Conservation (phyloP, 225 moss, liverwort and hornwort genomes). For the Pseudisothecium myosuroides region DNA sequence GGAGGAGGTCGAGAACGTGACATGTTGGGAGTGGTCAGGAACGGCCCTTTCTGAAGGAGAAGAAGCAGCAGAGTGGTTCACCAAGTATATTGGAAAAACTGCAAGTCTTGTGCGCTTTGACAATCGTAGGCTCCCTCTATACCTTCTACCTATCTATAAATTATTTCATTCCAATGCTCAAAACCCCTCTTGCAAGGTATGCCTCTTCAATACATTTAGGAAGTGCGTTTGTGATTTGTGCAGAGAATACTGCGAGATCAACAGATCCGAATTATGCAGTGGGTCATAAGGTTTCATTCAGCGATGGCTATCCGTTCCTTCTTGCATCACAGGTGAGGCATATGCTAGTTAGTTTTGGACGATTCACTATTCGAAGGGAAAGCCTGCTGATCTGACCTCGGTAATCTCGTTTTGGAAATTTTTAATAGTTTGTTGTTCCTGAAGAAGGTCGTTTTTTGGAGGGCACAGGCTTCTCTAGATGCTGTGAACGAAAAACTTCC, state of each 20-base stretch:
- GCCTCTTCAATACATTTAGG: too few relatives aligned
- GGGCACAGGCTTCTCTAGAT: constrained; percentile 46
- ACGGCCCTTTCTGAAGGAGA: too few relatives aligned
- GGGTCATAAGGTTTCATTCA: constrained; percentile 44
- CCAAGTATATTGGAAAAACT: too few relatives aligned
- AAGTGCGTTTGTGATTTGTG: too few relatives aligned
- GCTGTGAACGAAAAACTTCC: constrained; percentile 59
- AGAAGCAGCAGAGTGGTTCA: too few relatives aligned
- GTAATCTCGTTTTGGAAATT: background rate
- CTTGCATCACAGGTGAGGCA: constrained; percentile 54
- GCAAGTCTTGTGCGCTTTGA: too few relatives aligned
- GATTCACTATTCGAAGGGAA: background rate
- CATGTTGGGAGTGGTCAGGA: too few relatives aligned
- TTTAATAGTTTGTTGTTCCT: background rate
- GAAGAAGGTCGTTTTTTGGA: background rate
- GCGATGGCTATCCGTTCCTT: constrained; percentile 69
- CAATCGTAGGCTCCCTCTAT: too few relatives aligned
- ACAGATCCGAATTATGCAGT: constrained; percentile 59
- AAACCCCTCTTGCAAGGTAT: too few relatives aligned
- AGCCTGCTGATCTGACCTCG: background rate
- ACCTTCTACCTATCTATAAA: too few relatives aligned
- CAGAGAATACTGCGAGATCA: constrained; percentile 36
- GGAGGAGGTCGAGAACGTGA: too few relatives aligned
- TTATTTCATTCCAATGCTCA: too few relatives aligned
- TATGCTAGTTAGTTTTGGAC: background rate